Percentiles rank a stretch among this genome's conserved stretches.
phyloP scores from a whole-genome alignment of 805 yeast genomes.

The Lachancea sp. region DNA sequence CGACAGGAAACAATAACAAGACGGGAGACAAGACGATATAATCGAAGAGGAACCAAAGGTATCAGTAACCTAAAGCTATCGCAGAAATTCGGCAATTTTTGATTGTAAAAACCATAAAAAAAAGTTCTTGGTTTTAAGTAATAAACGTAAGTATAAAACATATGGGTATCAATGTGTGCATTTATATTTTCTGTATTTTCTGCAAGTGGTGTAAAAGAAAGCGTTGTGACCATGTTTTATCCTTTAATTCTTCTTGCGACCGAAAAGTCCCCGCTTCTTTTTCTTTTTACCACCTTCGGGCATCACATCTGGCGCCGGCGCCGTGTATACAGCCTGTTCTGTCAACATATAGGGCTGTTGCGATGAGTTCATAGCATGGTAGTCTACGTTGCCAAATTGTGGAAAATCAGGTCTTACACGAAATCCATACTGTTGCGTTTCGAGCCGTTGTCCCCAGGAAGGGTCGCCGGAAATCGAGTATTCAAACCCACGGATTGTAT shows the following conservation, averaged over 20 bases:
- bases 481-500: slow-evolving; percentile 90
- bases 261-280: slow-evolving; percentile 77
- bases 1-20: no score
- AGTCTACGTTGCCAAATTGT: slow-evolving; percentile 33
- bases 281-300: slow-evolving; percentile 40
- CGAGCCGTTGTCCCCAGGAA: slow-evolving; percentile 71
- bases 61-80: no score
- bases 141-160: neutral
- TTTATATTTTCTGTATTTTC: no score
- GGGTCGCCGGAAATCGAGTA: slow-evolving; percentile 80
- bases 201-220: neutral
- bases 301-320: slow-evolving; percentile 37
- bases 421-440: slow-evolving; percentile 76
- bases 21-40: neutral
- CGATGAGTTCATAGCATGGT: slow-evolving; percentile 23
- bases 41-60: no score
- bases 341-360: slow-evolving; percentile 28
- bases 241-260: slow-evolving; percentile 49
- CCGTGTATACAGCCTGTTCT: slow-evolving; percentile 57
- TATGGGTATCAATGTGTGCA: no score
- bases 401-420: slow-evolving; percentile 70
- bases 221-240: neutral
- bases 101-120: no score
- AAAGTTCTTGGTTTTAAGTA: no score
- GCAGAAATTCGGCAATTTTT: no score